These are phyloP conservation scores for Aureobasidium lini DNA, from an alignment of 2,329 filamentous ascomycete species.

Conservation along the genomic window DNA sequence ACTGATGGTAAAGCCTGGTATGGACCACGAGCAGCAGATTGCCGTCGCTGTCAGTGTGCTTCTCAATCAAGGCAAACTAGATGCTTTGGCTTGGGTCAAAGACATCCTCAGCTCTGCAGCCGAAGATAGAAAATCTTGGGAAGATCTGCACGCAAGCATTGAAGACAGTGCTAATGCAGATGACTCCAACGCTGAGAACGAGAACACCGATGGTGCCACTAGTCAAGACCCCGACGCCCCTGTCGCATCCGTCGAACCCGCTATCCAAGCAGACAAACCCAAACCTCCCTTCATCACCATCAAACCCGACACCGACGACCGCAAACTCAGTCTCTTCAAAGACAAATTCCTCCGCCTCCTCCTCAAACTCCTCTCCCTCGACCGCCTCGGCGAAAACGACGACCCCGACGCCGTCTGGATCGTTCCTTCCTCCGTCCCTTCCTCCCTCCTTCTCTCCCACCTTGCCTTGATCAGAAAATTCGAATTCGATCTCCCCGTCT, in stretches of 20 bases:
- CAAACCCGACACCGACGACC: conserved; percentile 56
- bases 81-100: conserved; percentile 77
- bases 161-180: conserved; percentile 25
- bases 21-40: conserved; percentile 59
- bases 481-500: conserved; percentile 69
- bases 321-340: conserved; percentile 72
- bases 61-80: conserved; percentile 68
- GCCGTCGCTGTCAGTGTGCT: conserved; percentile 72
- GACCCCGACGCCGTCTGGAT: conserved; percentile 71
- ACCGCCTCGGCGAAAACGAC: conserved; percentile 59
- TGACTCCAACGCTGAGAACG: conserved; percentile 18
- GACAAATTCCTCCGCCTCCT: conserved; percentile 82
- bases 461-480: conserved; percentile 68
- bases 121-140: conserved; percentile 69
- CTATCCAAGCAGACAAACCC: conserved; percentile 23
- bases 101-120: conserved; percentile 59
- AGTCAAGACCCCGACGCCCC: not conserved
- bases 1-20: conserved; percentile 69
- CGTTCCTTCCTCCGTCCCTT: conserved; percentile 58
- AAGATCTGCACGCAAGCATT: conserved; percentile 51
- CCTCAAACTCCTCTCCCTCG: conserved; percentile 67
- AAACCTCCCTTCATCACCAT: conserved; percentile 48
- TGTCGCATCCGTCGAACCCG: not conserved
- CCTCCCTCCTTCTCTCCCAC: conserved; percentile 59
- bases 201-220: not conserved